A percentile compares a stretch with the other conserved stretches of the same genome.
Conservation (phyloP, 2,329 filamentous ascomycete genomes). For the Cordyceps javanica region DNA sequence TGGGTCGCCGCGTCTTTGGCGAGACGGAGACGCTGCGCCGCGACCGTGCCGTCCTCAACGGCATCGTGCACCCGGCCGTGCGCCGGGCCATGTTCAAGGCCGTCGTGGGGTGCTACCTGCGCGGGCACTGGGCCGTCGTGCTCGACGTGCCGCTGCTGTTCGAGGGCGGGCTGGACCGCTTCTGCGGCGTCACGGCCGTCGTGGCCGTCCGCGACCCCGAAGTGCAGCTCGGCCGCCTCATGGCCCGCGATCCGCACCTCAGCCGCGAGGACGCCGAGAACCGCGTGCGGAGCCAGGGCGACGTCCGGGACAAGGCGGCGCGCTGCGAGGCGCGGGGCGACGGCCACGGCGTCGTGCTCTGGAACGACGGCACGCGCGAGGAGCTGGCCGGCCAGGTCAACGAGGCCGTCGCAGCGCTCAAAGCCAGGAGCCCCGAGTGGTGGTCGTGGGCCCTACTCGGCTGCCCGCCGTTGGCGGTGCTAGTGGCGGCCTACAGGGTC, state of each 20-base stretch:
- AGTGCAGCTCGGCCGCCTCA: slow-evolving; percentile 75
- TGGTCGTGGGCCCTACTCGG: slow-evolving; percentile 70
- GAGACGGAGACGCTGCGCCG: slow-evolving; percentile 60
- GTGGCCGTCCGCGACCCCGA: slow-evolving; percentile 76
- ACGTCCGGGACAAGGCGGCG: slow-evolving; percentile 76
- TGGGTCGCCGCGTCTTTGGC: slow-evolving; percentile 84
- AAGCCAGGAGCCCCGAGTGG: slow-evolving; percentile 63
- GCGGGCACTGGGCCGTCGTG: slow-evolving; percentile 80
- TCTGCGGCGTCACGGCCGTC: slow-evolving; percentile 81
- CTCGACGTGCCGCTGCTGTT: slow-evolving; percentile 90
- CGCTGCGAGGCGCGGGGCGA: slow-evolving; percentile 60
- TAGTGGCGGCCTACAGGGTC: slow-evolving; percentile 64
- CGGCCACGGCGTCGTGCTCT: slow-evolving; percentile 71
- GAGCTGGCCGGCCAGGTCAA: slow-evolving; percentile 63
- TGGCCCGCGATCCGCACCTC: slow-evolving; percentile 69
- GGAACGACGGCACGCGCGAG: slow-evolving; percentile 76
- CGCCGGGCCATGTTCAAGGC: slow-evolving; percentile 72
- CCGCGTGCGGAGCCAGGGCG: slow-evolving; percentile 77
- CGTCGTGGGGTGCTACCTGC: slow-evolving; percentile 66
- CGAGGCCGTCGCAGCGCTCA: slow-evolving; percentile 58
- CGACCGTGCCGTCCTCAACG: slow-evolving; percentile 74
- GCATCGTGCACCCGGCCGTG: slow-evolving; percentile 90
- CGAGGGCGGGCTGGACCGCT: slow-evolving; percentile 76
- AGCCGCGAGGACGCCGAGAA: slow-evolving; percentile 82
- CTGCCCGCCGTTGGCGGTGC: slow-evolving; percentile 68